Evolutionary conservation across 805 yeast genomes (phyloP).

Genomic region (Ogataea siamensis): DNA sequence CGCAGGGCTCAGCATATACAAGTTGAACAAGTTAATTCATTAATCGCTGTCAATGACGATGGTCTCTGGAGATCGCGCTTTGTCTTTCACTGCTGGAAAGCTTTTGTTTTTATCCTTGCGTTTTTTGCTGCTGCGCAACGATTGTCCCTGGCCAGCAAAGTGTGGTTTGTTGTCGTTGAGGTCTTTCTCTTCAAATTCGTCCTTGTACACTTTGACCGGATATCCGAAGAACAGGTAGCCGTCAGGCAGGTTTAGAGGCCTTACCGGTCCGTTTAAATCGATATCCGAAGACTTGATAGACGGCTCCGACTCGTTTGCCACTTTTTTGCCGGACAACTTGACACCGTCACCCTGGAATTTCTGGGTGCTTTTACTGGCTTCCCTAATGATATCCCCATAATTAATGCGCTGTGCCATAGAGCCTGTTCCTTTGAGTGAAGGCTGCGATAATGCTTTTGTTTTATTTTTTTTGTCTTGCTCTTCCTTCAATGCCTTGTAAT

Average conservation of each 20-base stretch:
- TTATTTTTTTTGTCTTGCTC: slow-evolving; percentile 39
- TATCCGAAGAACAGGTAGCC: slow-evolving; percentile 94
- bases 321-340: slow-evolving; percentile 63
- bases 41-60: slow-evolving; percentile 66
- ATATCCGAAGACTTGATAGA: slow-evolving; percentile 22
- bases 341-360: slow-evolving; percentile 63
- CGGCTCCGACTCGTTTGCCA: slow-evolving; percentile 20
- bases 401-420: slow-evolving; percentile 76
- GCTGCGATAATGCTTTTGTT: slow-evolving; percentile 38
- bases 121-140: slow-evolving; percentile 56
- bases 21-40: slow-evolving; percentile 7
- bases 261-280: slow-evolving; percentile 63
- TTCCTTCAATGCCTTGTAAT: slow-evolving; percentile 43
- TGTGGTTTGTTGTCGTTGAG: slow-evolving; percentile 19
- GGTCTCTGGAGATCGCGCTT: slow-evolving; percentile 71
- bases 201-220: slow-evolving; percentile 59
- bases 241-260: slow-evolving; percentile 68
- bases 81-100: slow-evolving; percentile 57
- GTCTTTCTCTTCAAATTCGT: slow-evolving; percentile 35
- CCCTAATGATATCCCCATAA: slow-evolving; percentile 56
- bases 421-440: slow-evolving; percentile 42
- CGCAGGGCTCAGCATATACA: slow-evolving; percentile 20
- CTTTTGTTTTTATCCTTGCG: slow-evolving; percentile 55
- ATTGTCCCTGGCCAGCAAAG: slow-evolving; percentile 71
- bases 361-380: slow-evolving; percentile 33